Conservation (phyloP, 2,329 filamentous ascomycete species). For the Pyricularia pennisetigena region DNA sequence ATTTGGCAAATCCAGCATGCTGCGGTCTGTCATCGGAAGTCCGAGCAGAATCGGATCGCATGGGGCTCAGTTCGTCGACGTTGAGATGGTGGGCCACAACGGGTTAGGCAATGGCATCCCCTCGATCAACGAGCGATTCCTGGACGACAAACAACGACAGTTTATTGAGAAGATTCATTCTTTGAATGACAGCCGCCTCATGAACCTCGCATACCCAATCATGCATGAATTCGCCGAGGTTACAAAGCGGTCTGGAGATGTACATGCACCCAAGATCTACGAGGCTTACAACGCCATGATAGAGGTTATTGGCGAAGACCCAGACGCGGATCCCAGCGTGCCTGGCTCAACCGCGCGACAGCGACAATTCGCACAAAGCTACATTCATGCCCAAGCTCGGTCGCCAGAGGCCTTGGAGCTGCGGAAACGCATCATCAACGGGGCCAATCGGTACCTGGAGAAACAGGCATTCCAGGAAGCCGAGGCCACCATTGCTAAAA, state of each 20-base stretch:
- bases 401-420: constrained; percentile 52
- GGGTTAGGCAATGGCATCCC: constrained; percentile 33
- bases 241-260: constrained; percentile 58
- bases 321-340: constrained; percentile 45
- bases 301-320: constrained; percentile 66
- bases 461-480: constrained; percentile 70
- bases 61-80: constrained; percentile 56
- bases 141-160: constrained; percentile 75
- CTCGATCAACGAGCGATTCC: constrained; percentile 62
- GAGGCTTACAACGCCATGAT: constrained; percentile 78
- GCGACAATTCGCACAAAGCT: constrained; percentile 65
- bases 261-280: constrained; percentile 63
- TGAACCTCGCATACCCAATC: constrained; percentile 58
- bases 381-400: constrained; percentile 64
- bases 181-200: constrained; percentile 66
- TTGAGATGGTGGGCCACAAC: constrained; percentile 46
- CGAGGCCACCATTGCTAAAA: constrained; percentile 67
- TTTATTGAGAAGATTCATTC: constrained; percentile 71
- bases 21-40: constrained; percentile 79
- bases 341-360: constrained; percentile 59
- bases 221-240: constrained; percentile 67
- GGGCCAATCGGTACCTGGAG: constrained; percentile 73
- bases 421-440: constrained; percentile 69
- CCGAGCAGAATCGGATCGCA: constrained; percentile 60
- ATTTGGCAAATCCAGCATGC: constrained; percentile 57